Base-by-base conservation (phyloP, 1,139 yeast genomes). In the Taiozyma sp. region DNA sequence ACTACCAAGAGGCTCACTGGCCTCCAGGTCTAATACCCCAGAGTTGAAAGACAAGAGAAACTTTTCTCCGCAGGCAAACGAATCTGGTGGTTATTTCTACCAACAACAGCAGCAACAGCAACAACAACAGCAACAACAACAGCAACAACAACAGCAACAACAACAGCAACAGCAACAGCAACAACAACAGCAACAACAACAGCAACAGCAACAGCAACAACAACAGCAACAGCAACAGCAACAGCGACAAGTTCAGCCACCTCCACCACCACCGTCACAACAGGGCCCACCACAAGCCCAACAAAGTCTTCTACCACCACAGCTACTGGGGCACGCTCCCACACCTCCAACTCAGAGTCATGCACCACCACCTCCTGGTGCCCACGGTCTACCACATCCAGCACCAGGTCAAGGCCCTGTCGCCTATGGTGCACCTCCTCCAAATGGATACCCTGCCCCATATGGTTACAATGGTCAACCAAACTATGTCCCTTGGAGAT, bases 1-100 rank as follows among this genome's bases (percentile, higher is more conserved):
- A 23, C 45, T 59, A 22, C 63, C 64, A 42, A 54, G 56, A 41
- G 58, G 57, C 3, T 56, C 62, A 3, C 44, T 61, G 10, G 57
- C 52, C 10, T 50, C 51, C 10, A 48, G 54, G 22, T 48, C 56
- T 8, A 46, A 40, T 8, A 50, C 59, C 1, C 57, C 62, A 23
- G 55, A 50, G 3, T 22, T 43, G 19, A 39, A 32, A 32, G 36
- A 32, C 19, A 32, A 32, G 36, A 32, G 41, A 46, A 16, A 32
- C 19, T 32, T 32, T 14, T 32, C 36, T n/a, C 36, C 40, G 19
- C 14, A 13, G 13, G 41, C 46, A 16, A 30, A n/a, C 34, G 28
- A 43, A n/a, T 34, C 54, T 22, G 36, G 24, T 40, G 36, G 36
- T 43, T 32, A 13, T 46, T 42, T 7, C 49, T 41, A 30, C 43